These are phyloP conservation scores for Sporothrix euskadiensis DNA, from an alignment of 2,329 filamentous ascomycete genomes.

Conservation along the genomic window DNA sequence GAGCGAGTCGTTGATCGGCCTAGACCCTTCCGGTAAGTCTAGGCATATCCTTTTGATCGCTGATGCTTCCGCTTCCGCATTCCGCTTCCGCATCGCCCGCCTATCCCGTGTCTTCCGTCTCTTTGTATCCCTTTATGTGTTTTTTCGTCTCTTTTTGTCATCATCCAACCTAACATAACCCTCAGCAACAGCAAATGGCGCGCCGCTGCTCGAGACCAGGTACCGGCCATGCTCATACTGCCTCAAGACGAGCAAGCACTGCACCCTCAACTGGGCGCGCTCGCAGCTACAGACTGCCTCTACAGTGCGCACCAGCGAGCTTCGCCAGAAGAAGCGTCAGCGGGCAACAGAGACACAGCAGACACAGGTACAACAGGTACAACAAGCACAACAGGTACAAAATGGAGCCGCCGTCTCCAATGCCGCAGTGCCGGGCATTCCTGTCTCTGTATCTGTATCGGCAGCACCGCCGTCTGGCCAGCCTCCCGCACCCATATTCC, in stretches of 20 bases:
- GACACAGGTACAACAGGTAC: background rate
- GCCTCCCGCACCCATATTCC: slow-evolving; percentile 1
- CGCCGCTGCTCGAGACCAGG: background rate
- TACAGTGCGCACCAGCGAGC: slow-evolving; percentile 21
- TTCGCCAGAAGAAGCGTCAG: slow-evolving; percentile 27
- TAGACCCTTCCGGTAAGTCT: slow-evolving; percentile 3
- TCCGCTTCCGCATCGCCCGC: background rate
- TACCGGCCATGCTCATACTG: slow-evolving; percentile 34
- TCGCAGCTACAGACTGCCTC: slow-evolving; percentile 30
- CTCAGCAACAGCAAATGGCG: slow-evolving; percentile 4
- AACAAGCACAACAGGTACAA: background rate
- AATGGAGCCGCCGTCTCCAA: background rate
- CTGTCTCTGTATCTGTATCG: background rate
- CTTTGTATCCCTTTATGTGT: background rate
- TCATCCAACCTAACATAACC: background rate
- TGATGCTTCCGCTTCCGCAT: background rate
- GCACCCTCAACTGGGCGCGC: slow-evolving; percentile 35
- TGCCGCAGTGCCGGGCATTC: background rate
- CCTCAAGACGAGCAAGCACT: slow-evolving; percentile 34
- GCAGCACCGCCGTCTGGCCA: background rate
- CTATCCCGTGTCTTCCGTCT: background rate
- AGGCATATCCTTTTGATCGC: background rate
- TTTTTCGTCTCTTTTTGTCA: background rate
- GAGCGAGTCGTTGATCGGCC: background rate
- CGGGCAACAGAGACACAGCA: slow-evolving; percentile 18